These are phyloP conservation scores for Sporothrix curviconia DNA, from an alignment of 2,329 filamentous ascomycete genomes.

Conservation along the genomic window DNA sequence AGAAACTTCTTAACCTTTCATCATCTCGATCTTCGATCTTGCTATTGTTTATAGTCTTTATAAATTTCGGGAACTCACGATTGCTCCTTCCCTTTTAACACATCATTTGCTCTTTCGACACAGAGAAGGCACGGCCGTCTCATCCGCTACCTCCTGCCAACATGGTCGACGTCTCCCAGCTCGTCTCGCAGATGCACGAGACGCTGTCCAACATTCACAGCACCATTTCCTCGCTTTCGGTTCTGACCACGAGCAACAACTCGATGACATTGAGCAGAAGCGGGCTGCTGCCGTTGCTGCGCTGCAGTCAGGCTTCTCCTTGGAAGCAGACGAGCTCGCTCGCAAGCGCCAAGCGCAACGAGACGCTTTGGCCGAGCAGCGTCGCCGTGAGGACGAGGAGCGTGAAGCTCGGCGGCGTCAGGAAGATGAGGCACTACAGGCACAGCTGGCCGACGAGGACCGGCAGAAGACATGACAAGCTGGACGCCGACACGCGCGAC, in stretches of 20 bases:
- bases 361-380: conserved; percentile 29
- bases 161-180: conserved; percentile 31
- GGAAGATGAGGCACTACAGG: conserved; percentile 32
- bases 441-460: conserved; percentile 27
- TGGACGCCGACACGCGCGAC: conserved; percentile 25
- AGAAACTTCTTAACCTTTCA: no score
- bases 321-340: conserved; percentile 26
- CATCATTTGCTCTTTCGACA: no score
- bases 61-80: no score
- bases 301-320: conserved; percentile 27
- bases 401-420: conserved; percentile 28
- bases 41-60: no score
- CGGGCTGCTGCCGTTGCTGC: conserved; percentile 30
- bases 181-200: conserved; percentile 38
- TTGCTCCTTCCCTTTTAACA: background rate
- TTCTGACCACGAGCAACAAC: conserved; percentile 29
- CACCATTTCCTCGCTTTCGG: conserved; percentile 31
- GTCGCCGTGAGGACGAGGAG: conserved; percentile 38
- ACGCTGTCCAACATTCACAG: conserved; percentile 34
- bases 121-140: no score
- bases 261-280: conserved; percentile 35
- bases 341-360: conserved; percentile 26
- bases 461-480: conserved; percentile 24
- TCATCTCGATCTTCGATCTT: no score
- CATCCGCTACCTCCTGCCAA: background rate